A percentile compares a stretch with the other conserved stretches of the same genome.
Conservation (phyloP, 2,329 filamentous ascomycete species). For the Ascochyta rabiei region DNA sequence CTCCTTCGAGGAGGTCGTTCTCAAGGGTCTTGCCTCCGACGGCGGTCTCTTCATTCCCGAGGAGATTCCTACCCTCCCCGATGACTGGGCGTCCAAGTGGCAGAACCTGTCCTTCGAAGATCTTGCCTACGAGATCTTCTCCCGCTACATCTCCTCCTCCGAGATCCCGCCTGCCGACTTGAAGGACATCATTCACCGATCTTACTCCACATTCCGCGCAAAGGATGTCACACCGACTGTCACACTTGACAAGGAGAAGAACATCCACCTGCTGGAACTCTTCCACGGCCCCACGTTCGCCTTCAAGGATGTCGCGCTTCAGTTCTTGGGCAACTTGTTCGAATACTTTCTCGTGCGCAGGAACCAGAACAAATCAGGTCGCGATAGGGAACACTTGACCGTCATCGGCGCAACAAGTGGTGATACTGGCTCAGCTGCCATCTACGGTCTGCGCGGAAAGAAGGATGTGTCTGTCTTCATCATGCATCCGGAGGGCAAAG, state of each 20-base stretch:
- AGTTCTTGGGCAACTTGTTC: constrained; percentile 95
- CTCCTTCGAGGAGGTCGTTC: constrained; percentile 88
- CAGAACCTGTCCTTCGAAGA: constrained; percentile 78
- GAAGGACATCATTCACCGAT: constrained; percentile 79
- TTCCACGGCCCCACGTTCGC: constrained; percentile 96
- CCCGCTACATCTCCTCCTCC: constrained; percentile 80
- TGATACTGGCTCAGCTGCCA: constrained; percentile 87
- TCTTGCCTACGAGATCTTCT: constrained; percentile 83
- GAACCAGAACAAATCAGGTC: constrained; percentile 71
- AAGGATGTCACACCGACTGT: constrained; percentile 79
- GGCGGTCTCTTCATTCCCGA: constrained; percentile 91
- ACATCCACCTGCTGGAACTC: constrained; percentile 86
- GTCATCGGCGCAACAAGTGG: constrained; percentile 52
- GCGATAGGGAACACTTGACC: constrained; percentile 61
- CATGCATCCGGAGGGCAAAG: constrained; percentile 86
- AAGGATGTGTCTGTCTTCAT: constrained; percentile 98
- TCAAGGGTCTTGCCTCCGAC: constrained; percentile 86
- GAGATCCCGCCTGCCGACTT: constrained; percentile 85
- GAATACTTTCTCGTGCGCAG: constrained; percentile 81
- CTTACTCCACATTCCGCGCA: constrained; percentile 87
- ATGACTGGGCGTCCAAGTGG: constrained; percentile 73
- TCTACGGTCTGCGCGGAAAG: constrained; percentile 93
- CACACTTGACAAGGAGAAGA: constrained; percentile 71
- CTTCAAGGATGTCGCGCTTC: constrained; percentile 90
- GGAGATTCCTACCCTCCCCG: constrained; percentile 70